Evolutionary conservation across 2,329 filamentous ascomycete genomes (phyloP), one percentile per base, ranked within the genome.

Genomic region (Xylogone sp.): DNA sequence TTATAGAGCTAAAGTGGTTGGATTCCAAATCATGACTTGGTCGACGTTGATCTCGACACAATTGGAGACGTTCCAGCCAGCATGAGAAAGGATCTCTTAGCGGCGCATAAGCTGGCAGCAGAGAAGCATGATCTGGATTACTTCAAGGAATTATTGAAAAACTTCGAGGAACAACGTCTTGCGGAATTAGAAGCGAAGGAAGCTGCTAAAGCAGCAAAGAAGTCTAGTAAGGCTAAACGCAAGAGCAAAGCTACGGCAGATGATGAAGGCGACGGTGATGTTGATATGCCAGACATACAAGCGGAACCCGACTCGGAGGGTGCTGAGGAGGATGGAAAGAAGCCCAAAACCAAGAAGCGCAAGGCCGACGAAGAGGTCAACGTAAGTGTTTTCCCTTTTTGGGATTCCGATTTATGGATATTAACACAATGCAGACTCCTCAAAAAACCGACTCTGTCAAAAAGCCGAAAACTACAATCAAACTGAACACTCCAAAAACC

Each of bases 21-120:
- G 93, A 89, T 93, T 58, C 81, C 85, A 55, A 97, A 97, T 70
- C 88, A 84, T 20, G 86, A 90, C 53, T 79, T 99, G 34, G 82
- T 84, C 31, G 86, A 90, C 31, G 82, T 97, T 49, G 84, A 91
- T 52, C 75, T 87, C 13, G 83, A 87, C 48, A 84, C 86, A 21
- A 86, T 92, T 57, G 81, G 83, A 49, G 76, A 84, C 21, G 75
- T 82, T 42, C 75, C 88, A 48, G 86, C 85, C 49, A 96, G 95
- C 74, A 86, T 88, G 76, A 82, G 83, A 65, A 96, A 96, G 73
- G 78, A 84, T 53, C 75, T 99, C 5, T 78, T 87, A 66, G 79
- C 82, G 43, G 94, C 94, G 1, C 96, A 92, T 71, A 71, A 84
- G 56, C 80, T 97, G 53, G 93, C 92, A 10, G 78, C 86, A 13